phyloP scores from a whole-genome alignment of 2,329 filamentous ascomycete species.

The Trichoderma sp. region DNA sequence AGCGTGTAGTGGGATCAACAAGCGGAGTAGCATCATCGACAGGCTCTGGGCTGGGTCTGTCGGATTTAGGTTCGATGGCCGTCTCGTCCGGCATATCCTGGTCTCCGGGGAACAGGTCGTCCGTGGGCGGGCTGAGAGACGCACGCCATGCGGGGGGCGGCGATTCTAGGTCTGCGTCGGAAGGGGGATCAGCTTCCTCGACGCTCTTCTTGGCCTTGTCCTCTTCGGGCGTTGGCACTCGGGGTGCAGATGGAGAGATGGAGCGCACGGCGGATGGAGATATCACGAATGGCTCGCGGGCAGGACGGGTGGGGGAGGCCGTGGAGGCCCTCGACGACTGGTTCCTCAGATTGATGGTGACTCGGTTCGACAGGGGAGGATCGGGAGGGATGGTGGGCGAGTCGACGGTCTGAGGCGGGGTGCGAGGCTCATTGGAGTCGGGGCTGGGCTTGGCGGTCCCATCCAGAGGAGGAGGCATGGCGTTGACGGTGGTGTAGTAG shows the following conservation, averaged over 20 bases:
- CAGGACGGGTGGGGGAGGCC: conserved; percentile 34
- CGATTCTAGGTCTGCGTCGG: conserved; percentile 34
- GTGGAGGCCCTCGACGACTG: conserved; percentile 45
- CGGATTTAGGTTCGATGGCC: conserved; percentile 38
- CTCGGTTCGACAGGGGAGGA: conserved; percentile 55
- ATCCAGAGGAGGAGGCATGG: conserved; percentile 36
- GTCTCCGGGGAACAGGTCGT: conserved; percentile 35
- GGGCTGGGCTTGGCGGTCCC: conserved; percentile 45
- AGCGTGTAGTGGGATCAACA: conserved; percentile 49
- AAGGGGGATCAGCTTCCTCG: conserved; percentile 48
- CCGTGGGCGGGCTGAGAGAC: conserved; percentile 49
- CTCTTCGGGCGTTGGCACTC: conserved; percentile 8
- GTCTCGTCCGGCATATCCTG: conserved; percentile 37
- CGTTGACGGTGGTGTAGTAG: conserved; percentile 32
- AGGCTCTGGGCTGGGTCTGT: background rate
- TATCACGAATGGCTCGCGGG: background rate
- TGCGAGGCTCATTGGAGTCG: conserved; percentile 40
- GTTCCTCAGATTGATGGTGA: conserved; percentile 63
- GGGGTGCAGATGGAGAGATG: background rate
- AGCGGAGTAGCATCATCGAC: conserved; percentile 30
- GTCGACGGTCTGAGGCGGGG: conserved; percentile 44
- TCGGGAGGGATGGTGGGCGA: conserved; percentile 39
- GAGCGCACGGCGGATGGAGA: background rate
- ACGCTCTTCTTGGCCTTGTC: conserved; percentile 49
- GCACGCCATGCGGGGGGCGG: conserved; percentile 30